A percentile compares a stretch with the other conserved stretches of the same genome.
These are phyloP conservation scores for Mycena maculata DNA, from an alignment of 768 basidiomycete genomes.

Conservation along the genomic window DNA sequence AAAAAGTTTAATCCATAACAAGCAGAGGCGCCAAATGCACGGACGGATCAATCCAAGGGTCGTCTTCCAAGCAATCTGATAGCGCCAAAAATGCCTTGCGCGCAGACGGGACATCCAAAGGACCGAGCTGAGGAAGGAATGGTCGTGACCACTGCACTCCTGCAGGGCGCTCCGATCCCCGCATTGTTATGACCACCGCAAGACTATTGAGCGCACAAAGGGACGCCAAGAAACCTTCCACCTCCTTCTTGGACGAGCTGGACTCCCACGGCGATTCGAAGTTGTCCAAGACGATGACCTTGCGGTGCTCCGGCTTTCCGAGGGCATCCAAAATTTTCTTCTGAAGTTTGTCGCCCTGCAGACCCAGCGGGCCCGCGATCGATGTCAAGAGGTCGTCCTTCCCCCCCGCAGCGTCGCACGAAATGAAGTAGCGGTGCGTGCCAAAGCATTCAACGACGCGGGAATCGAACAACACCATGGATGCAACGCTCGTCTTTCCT, in stretches of 20 bases:
- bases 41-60: conserved; percentile 31
- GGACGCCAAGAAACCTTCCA: conserved; percentile 31
- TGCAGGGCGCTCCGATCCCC: conserved; percentile 37
- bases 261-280: conserved; percentile 40
- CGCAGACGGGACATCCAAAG: conserved; percentile 32
- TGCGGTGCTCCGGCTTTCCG: conserved; percentile 17
- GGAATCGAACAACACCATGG: conserved; percentile 29
- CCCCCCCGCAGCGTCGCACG: conserved; percentile 33
- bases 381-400: conserved; percentile 35
- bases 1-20: not conserved
- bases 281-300: conserved; percentile 36
- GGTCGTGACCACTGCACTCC: conserved; percentile 38
- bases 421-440: conserved; percentile 28
- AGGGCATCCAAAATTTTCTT: conserved; percentile 33
- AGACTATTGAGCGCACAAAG: conserved; percentile 30
- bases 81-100: conserved; percentile 35
- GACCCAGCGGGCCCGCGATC: conserved; percentile 29
- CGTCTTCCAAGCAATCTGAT: conserved; percentile 35
- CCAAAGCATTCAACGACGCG: conserved; percentile 31
- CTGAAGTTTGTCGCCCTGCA: conserved; percentile 33
- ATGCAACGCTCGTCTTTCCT: conserved; percentile 35
- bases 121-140: conserved; percentile 32
- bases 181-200: conserved; percentile 36
- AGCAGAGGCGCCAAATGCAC: not conserved
- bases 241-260: conserved; percentile 27